Percentiles rank a stretch among this genome's conserved stretches.
Evolutionary conservation across 2,329 filamentous ascomycete genomes (phyloP).

Genomic region (Waltergamsia citrina): DNA sequence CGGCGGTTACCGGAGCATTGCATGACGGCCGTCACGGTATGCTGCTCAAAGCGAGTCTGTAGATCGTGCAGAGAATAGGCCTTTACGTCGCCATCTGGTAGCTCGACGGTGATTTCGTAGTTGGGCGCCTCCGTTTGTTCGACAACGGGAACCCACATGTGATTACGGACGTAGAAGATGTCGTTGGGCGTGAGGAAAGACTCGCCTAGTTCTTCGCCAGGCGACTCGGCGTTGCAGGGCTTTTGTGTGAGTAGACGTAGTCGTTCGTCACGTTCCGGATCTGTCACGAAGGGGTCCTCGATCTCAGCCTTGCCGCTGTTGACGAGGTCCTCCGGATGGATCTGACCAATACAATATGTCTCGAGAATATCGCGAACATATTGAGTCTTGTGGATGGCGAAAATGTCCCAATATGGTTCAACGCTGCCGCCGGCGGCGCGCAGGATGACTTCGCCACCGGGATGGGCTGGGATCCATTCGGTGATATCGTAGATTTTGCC

Average conservation of each 20-base stretch:
- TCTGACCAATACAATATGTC: slow-evolving; percentile 33
- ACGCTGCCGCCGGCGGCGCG: slow-evolving; percentile 36
- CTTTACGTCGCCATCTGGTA: slow-evolving; percentile 41
- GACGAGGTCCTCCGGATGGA: slow-evolving; percentile 23
- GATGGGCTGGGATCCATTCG: slow-evolving; percentile 37
- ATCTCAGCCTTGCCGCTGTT: slow-evolving; percentile 27
- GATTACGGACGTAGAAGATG: slow-evolving; percentile 10
- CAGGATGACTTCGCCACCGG: slow-evolving; percentile 40
- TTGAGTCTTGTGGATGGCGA: slow-evolving; percentile 38
- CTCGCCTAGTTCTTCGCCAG: slow-evolving; percentile 12
- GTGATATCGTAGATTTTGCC: slow-evolving; percentile 41
- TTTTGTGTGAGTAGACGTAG: slow-evolving; percentile 28
- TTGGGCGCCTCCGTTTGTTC: slow-evolving; percentile 18
- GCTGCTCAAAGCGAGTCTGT: slow-evolving; percentile 37
- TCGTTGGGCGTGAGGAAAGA: slow-evolving; percentile 5
- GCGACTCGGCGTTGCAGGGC: slow-evolving; percentile 42
- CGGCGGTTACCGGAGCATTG: slow-evolving; percentile 54
- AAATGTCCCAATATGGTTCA: slow-evolving; percentile 43
- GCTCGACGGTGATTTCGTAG: slow-evolving; percentile 42
- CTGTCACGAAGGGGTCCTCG: slow-evolving; percentile 32
- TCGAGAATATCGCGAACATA: slow-evolving; percentile 39
- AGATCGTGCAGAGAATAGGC: slow-evolving; percentile 45
- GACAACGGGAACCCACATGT: slow-evolving; percentile 2
- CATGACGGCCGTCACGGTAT: slow-evolving; percentile 43
- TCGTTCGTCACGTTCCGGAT: slow-evolving; percentile 29